Evolutionary conservation across 2,329 filamentous ascomycete genomes (phyloP).

Genomic region (Chaetomiaceae sp.): DNA sequence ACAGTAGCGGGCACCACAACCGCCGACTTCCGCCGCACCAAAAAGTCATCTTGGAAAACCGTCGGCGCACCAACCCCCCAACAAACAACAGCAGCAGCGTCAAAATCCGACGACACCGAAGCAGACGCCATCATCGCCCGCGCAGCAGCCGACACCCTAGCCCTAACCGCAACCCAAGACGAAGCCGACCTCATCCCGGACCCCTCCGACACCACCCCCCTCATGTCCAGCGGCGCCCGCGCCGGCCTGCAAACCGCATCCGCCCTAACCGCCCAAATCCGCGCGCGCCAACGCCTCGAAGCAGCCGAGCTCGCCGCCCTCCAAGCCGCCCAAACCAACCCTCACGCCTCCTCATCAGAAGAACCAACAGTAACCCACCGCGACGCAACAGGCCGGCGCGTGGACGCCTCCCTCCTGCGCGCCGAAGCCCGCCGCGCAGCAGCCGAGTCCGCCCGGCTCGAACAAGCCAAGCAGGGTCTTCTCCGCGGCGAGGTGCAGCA

Average conservation of each 20-base stretch:
- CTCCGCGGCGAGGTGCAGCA: constrained; percentile 90
- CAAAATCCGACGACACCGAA: constrained; percentile 36
- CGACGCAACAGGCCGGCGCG: constrained; percentile 88
- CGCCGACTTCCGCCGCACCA: constrained; percentile 66
- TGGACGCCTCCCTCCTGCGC: constrained; percentile 86
- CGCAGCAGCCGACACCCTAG: constrained; percentile 62
- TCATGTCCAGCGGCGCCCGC: constrained; percentile 83
- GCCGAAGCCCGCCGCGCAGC: constrained; percentile 70
- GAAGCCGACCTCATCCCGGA: constrained; percentile 25
- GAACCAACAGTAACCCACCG: constrained; percentile 73
- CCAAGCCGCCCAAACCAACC: neutral
- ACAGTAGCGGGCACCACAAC: constrained; percentile 46
- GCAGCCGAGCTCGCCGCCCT: constrained; percentile 30
- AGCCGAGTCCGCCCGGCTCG: constrained; percentile 64
- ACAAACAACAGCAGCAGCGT: constrained; percentile 20
- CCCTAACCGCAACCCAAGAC: constrained; percentile 44
- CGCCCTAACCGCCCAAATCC: constrained; percentile 66
- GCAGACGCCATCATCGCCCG: constrained; percentile 72
- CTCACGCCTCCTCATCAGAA: too few relatives aligned
- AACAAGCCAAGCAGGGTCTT: constrained; percentile 61
- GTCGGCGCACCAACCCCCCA: constrained; percentile 42
- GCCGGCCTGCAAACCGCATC: constrained; percentile 83
- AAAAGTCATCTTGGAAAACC: constrained; percentile 76
- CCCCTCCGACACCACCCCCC: constrained; percentile 26
- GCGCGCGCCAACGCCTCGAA: constrained; percentile 46